Evolutionary conservation across 202 grass and related monocot genomes (phyloP), one percentile per base, ranked within the genome.

Genomic region (Panicum hallii): DNA sequence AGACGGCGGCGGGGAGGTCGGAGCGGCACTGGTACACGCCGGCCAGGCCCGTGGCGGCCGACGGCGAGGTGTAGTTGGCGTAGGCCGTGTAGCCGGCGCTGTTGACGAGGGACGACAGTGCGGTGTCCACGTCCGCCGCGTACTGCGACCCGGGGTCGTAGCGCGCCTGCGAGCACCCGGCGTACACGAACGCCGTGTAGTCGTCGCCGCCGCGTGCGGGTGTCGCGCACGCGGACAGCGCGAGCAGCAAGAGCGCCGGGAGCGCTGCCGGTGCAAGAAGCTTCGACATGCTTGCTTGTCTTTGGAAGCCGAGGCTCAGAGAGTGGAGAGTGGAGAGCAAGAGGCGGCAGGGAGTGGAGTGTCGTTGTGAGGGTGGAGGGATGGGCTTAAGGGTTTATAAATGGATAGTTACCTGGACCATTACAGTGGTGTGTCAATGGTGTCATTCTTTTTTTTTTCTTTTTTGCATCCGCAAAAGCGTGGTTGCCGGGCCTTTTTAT

Each of bases 131-230:
- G 22, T 85, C 81, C 2, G 60, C 84, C 9, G 92, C 89, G 80
- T 99, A 99, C 50, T 78, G 87, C 3, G 96, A 84, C 1, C 88
- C 93, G 4, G 89, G 42, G 65, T 47, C 71, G 86, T 92, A 95
- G 16, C 83, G 93, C 26, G 71, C 80, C 84, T 90, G 90, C 20
- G 96, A 95, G 87, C 96, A 99, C 41, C 96, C 93, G 26, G 91
- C 91, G 86, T 95, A 99, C 77, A 99, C 96, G 84, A 99, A 95
- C 11, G 74, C 74, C 67, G 86, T 91, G 91, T 94, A 99, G 88
- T 91, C 88, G 56, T 92, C 88, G 30, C 61, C 84, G 8, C 85
- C 89, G 23, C 22, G 70, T 20, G 68, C 79, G 0, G 70, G 81
- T 52, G 20, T 20, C 20, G 32, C 17, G 74, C 28, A 64, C 46